Base-by-base conservation (phyloP, 202 grass and related monocot species). In the Hordeum pubiflorum region DNA sequence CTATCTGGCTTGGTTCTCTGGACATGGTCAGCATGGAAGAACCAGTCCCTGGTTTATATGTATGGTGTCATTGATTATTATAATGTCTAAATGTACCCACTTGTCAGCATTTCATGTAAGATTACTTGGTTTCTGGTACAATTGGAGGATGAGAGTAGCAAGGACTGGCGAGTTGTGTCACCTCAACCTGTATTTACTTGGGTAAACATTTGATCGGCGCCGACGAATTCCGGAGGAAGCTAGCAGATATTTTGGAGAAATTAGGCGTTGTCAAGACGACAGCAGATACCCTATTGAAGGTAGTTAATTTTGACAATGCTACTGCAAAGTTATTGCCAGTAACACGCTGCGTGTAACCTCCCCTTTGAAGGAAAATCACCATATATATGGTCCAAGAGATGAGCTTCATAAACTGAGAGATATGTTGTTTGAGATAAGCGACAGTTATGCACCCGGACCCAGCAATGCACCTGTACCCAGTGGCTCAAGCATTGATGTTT, bases 171-270 rank as follows among this genome's bases (percentile, higher is more conserved):
- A 41, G 66, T 8, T 1, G 37, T 69, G 37, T 43, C 37, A 24
- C 66, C 66, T 69, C 66, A 69, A 41, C 66, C 21, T 69, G 37
- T 69, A 15, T 69, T 41, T 9, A 69, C 20, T 15, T 69, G 37
- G 66, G 66, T 43, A 69, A 69, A 43, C 66, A 37, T 69, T 43
- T 69, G 20, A 24, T 69, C 0, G 66, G 66, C 7, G 39, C 66
- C 5, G 66, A 69, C 21, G 40, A 13, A 24, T 43, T 69, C 6
- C 10, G 37, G 5, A 11, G 20, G 20, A 69, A 69, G 66, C 66
- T 69, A 24, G 11, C 11, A 69, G 66, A 69, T 69, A 69, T 69
- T 69, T 69, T 43, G 66, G 66, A 69, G 37, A 69, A 69, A 43
- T 69, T 69, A 0, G 37, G 6, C 1, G 37, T 41, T 0, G 66